phyloP scores from a whole-genome alignment of 305 asterid species.

The Rubia peregrina region DNA sequence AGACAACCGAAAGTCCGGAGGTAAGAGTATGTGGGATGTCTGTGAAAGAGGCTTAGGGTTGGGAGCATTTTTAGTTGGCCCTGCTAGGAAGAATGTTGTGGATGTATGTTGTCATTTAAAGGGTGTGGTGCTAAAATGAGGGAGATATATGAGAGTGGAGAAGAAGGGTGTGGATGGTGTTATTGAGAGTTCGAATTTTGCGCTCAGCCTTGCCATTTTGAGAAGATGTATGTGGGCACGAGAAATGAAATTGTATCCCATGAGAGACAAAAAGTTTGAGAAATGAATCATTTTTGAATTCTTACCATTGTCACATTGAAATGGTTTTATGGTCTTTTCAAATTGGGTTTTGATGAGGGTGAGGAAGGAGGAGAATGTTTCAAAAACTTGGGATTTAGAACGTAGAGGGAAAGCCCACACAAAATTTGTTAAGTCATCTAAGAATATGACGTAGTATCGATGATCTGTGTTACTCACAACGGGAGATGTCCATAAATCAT shows the following conservation, averaged over 20 bases:
- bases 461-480: slow-evolving; percentile 1
- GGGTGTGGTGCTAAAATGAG: neutral
- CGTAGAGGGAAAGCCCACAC: slow-evolving; percentile 8
- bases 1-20: neutral
- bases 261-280: neutral
- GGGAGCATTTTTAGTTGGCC: neutral
- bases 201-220: neutral
- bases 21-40: neutral
- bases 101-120: neutral
- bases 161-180: neutral
- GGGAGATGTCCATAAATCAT: too few species aligned
- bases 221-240: too few species aligned
- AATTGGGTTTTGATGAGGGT: neutral
- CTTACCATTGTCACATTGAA: slow-evolving; percentile 7
- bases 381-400: too few species aligned
- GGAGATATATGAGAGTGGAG: neutral
- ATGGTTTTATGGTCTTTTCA: neutral
- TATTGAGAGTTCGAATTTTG: neutral
- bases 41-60: neutral
- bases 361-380: neutral
- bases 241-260: neutral
- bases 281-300: neutral
- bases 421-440: slow-evolving; percentile 9
- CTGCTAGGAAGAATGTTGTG: neutral
- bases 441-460: neutral